Base-by-base conservation (phyloP, 805 yeast species). In the Monosporozyma aerobia region DNA sequence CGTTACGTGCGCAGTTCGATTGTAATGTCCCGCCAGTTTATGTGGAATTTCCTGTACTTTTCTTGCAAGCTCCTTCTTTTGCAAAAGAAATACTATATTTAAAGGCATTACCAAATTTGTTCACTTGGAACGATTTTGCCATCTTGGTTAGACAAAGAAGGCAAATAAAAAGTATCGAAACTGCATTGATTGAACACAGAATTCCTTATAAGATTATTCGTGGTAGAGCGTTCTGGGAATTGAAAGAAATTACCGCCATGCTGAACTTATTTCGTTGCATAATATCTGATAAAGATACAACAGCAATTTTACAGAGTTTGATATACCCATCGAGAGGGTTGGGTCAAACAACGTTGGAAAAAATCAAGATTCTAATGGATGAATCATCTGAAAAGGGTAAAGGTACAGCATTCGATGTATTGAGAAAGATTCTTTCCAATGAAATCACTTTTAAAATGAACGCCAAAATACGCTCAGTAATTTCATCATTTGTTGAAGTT, bases 201-300 rank as follows among this genome's bases (percentile, higher is more conserved):
- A 76, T 90, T 2, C 90, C 94, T 0, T 86, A 87, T 60, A 68
- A 70, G 8, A 76, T 90, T 53, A 73, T 85, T 0, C 82, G 83
- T 50, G 97, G 97, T 0, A 74, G 73, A 45, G 83, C 89, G 1
- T 87, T 89, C 60, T 87, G 95, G 92, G 88, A 85, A 43, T 67
- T 84, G 43, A 79, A 78, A 52, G 96, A 87, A 60, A 82, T 88
- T 14, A 72, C 74, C 23, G 68, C 79, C 0, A 74, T 87, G 53
- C 55, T 89, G 44, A 86, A 84, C 61, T 81, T 82, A 57, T 62
- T 92, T 29, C 75, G 89, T 33, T 80, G 83, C 1, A 71, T 87
- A 5, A 73, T 78, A 4, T 77, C 83, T 29, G 79, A 76, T 25
- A 65, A 69, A 50, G 96, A 89, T 62, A 70, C 77, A 53, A 64